phyloP scores from a whole-genome alignment of 2,329 filamentous ascomycete genomes.

The Botrytis hyacinthi region DNA sequence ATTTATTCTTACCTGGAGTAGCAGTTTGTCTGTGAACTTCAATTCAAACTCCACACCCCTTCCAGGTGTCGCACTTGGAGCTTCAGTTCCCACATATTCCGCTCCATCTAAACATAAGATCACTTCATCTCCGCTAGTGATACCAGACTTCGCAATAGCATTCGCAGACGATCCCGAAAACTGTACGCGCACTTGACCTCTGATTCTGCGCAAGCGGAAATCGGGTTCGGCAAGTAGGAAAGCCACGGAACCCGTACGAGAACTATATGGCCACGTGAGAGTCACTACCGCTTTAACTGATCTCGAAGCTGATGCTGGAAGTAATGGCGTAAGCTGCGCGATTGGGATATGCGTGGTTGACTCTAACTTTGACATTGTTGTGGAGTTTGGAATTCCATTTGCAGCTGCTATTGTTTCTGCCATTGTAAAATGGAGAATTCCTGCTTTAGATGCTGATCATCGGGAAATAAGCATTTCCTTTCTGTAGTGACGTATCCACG shows the following conservation, averaged over 20 bases:
- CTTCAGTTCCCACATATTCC: conserved; percentile 49
- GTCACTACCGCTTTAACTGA: conserved; percentile 71
- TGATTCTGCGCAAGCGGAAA: conserved; percentile 71
- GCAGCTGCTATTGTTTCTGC: neutral
- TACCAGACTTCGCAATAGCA: conserved; percentile 60
- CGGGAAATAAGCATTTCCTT: neutral
- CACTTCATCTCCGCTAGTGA: conserved; percentile 79
- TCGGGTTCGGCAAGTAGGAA: conserved; percentile 84
- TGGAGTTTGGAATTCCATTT: conserved; percentile 1
- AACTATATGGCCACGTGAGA: conserved; percentile 89
- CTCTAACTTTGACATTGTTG: conserved; percentile 21
- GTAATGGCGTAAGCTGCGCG: conserved; percentile 51
- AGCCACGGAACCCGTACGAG: conserved; percentile 68
- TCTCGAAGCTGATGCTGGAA: conserved; percentile 44
- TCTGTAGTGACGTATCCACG: neutral
- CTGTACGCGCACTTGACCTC: conserved; percentile 77
- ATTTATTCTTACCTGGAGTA: conserved; percentile 44
- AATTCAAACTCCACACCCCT: conserved; percentile 58
- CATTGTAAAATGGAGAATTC: neutral
- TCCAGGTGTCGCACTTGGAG: conserved; percentile 48
- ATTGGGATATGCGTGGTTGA: conserved; percentile 49
- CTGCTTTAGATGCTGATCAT: neutral
- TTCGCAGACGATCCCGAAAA: conserved; percentile 71
- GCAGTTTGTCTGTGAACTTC: conserved; percentile 51
- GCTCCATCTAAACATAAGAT: conserved; percentile 67